Evolutionary conservation across 2,329 filamentous ascomycete genomes (phyloP), one percentile per base, ranked within the genome.

Genomic region (Fusarium pininemorale): DNA sequence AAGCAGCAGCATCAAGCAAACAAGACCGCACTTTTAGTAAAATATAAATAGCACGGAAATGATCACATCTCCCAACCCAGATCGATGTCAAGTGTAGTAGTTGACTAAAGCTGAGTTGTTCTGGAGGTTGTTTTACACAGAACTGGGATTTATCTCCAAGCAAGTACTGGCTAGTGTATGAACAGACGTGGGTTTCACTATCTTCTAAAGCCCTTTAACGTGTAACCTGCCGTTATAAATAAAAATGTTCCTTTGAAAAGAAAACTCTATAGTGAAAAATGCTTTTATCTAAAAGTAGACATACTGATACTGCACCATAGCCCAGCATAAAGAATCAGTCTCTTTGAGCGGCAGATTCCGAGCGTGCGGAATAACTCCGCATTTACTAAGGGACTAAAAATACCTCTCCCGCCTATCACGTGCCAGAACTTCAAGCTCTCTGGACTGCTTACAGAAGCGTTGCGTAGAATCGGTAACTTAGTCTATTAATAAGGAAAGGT

Each of bases 401-500:
- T 32, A 12, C 30, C 30, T 5, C 30, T 30, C 30, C 28, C 28
- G 11, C 28, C 28, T 30, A 30, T 30, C 4, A 12, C 28, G 12
- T 32, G 41, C 15, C 15, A 44, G 10, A 44, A 44, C 16, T 15
- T 44, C 15, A 12, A 4, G n/a, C 8, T 24, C n/a, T 3, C 18
- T 5, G 1, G 5, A 24, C 10, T 0, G 15, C n/a, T 18, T 13
- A 18, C 3, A 24, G 15, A 12, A 11, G n/a, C 41, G n/a, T 18
- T 12, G 9, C 1, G 15, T 37, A 16, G 16, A 1, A 15, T 44
- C 0, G 15, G n/a, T 3, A 5, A 45, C 12, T 4, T 9, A 4
- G 7, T 10, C 3, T 0, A 20, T 20, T 4, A 4, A 45, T 13
- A 9, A 7, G 8, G 3, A 13, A 4, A 1, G 7, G 42, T 26